Conservation (phyloP, 1,284 basidiomycete genomes). For the Thecaphora frezii region DNA sequence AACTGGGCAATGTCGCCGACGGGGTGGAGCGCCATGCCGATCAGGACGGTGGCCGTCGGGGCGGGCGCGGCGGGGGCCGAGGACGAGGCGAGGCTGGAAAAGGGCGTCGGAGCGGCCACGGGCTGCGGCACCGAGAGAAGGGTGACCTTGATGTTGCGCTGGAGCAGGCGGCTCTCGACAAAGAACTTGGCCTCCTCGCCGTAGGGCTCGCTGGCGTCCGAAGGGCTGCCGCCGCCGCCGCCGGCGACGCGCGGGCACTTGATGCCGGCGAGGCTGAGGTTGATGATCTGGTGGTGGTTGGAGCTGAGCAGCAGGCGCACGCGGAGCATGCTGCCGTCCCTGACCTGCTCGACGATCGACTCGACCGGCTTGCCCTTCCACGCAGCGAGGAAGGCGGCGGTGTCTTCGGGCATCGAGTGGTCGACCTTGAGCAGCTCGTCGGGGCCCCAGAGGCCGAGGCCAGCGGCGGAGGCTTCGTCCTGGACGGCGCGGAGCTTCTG, state of each 20-base stretch:
- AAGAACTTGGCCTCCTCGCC: slow-evolving; percentile 82
- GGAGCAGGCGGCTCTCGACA: slow-evolving; percentile 86
- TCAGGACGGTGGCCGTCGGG: slow-evolving; percentile 71
- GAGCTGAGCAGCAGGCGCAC: slow-evolving; percentile 84
- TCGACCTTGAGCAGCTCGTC: slow-evolving; percentile 65
- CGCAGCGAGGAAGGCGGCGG: slow-evolving; percentile 82
- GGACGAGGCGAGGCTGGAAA: slow-evolving; percentile 63
- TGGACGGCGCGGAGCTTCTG: slow-evolving; percentile 68
- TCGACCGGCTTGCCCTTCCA: slow-evolving; percentile 88
- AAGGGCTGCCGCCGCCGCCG: slow-evolving; percentile 41
- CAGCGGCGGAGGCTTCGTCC: slow-evolving; percentile 76
- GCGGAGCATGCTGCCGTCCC: slow-evolving; percentile 87
- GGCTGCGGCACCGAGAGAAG: slow-evolving; percentile 77
- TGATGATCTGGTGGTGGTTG: slow-evolving; percentile 82
- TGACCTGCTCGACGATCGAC: slow-evolving; percentile 87
- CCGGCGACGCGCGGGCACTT: slow-evolving; percentile 47
- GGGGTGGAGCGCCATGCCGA: slow-evolving; percentile 88
- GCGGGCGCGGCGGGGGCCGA: slow-evolving; percentile 64
- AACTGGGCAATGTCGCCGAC: slow-evolving; percentile 92
- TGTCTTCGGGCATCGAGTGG: slow-evolving; percentile 85
- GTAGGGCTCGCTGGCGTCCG: slow-evolving; percentile 43
- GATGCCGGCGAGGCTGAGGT: slow-evolving; percentile 61
- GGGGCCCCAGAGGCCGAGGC: slow-evolving; percentile 81
- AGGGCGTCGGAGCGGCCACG: slow-evolving; percentile 69
- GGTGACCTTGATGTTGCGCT: slow-evolving; percentile 81